phyloP scores from a whole-genome alignment of 306 rosid genomes.

The Ormosia semicastrata region DNA sequence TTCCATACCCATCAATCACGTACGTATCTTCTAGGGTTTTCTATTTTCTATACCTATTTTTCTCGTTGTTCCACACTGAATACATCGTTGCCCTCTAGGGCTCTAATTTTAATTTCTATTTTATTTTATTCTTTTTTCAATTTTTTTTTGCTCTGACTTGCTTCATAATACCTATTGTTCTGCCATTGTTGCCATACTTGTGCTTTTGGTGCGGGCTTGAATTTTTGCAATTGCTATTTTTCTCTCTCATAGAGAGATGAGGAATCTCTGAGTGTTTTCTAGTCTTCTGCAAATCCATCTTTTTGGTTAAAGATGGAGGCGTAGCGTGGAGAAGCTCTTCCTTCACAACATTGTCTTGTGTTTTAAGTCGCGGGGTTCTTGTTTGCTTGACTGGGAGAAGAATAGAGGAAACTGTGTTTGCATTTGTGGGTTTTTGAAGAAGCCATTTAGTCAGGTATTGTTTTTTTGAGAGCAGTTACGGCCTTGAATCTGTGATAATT shows the following conservation, averaged over 20 bases:
- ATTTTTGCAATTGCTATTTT: background rate
- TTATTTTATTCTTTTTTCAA: background rate
- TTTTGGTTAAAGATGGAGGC: conserved; percentile 48
- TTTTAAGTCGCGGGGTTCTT: background rate
- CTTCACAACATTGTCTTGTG: conserved; percentile 24
- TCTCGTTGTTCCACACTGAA: conserved; percentile 29
- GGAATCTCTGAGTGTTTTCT: conserved; percentile 42
- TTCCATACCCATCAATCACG: background rate
- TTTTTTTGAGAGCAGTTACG: conserved; percentile 6
- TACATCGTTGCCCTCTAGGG: conserved; percentile 47
- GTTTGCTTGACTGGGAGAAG: background rate
- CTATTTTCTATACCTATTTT: conserved; percentile 25
- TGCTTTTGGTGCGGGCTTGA: background rate
- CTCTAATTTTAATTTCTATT: conserved; percentile 22
- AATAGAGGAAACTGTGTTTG: background rate
- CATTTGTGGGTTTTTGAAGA: background rate
- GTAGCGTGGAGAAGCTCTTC: conserved; percentile 41
- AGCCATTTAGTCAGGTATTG: background rate
- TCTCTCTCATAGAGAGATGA: conserved; percentile 27
- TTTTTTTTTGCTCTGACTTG: conserved; percentile 30
- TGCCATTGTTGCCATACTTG: conserved; percentile 16
- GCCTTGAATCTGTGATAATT: conserved; percentile 4
- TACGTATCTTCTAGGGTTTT: conserved; percentile 54
- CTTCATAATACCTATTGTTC: conserved; percentile 20
- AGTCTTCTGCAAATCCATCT: conserved; percentile 47